These are phyloP conservation scores for Rhodotorula sp. DNA, from an alignment of 1,284 basidiomycete species.

Conservation along the genomic window DNA sequence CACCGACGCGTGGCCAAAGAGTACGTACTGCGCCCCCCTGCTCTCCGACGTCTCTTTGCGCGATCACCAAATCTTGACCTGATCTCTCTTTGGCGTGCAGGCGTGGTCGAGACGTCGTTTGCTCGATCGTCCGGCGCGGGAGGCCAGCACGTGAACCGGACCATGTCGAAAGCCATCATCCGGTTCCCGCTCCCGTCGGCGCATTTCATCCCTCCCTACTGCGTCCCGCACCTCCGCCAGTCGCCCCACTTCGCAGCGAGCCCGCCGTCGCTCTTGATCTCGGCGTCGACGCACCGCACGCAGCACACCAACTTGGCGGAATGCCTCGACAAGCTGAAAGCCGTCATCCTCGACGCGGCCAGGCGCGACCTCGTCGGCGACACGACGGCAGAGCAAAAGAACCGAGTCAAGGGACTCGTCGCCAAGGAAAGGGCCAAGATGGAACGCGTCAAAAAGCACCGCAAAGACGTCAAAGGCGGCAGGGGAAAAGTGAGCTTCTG, in stretches of 20 bases:
- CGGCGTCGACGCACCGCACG: slow-evolving; percentile 21
- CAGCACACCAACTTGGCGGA: slow-evolving; percentile 31
- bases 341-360: slow-evolving; percentile 29
- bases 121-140: slow-evolving; percentile 43
- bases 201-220: slow-evolving; percentile 26
- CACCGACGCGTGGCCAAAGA: slow-evolving; percentile 18
- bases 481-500: slow-evolving; percentile 9
- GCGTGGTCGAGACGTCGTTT: slow-evolving; percentile 35
- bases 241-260: slow-evolving; percentile 24
- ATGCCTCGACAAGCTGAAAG: slow-evolving; percentile 31
- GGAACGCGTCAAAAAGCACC: slow-evolving; percentile 24
- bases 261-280: slow-evolving; percentile 31
- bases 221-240: slow-evolving; percentile 8
- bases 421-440: slow-evolving; percentile 21
- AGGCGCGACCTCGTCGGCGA: slow-evolving; percentile 30
- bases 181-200: slow-evolving; percentile 33
- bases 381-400: slow-evolving; percentile 31
- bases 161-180: slow-evolving; percentile 43
- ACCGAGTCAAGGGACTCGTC: slow-evolving; percentile 22
- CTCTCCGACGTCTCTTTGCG: not conserved
- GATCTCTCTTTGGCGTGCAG: slow-evolving; percentile 1
- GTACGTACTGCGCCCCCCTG: slow-evolving; percentile 3
- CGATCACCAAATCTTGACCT: not conserved
- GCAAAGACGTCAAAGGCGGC: slow-evolving; percentile 23
- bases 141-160: slow-evolving; percentile 45